Evolutionary conservation across 2,329 filamentous ascomycete genomes (phyloP).

Genomic region (Cladosporium sp.): DNA sequence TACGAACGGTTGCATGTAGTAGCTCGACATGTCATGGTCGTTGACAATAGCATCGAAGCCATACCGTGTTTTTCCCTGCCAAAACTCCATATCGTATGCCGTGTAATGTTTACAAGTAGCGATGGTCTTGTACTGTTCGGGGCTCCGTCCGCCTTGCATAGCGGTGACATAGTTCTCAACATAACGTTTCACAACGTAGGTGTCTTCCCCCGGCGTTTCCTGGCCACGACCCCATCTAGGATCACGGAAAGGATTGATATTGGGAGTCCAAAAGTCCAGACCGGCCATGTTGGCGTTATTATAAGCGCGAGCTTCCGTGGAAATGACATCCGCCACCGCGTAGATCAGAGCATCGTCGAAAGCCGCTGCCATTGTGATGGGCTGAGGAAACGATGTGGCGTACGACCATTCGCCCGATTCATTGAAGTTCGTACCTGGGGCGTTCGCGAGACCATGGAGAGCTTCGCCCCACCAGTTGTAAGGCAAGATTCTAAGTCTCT

Average conservation of each 20-base stretch:
- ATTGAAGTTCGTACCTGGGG: conserved; percentile 53
- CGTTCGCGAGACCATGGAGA: conserved; percentile 57
- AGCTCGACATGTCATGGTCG: conserved; percentile 4
- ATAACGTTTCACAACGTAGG: conserved; percentile 6
- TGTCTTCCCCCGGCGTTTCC: conserved; percentile 8
- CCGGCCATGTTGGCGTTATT: conserved; percentile 56
- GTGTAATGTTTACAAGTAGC: conserved; percentile 12
- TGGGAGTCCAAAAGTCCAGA: conserved; percentile 61
- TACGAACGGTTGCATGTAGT: conserved; percentile 12
- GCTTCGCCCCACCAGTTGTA: conserved; percentile 63
- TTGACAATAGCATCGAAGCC: conserved; percentile 9
- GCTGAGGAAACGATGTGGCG: conserved; percentile 63
- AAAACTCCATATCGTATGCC: conserved; percentile 5
- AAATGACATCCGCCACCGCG: conserved; percentile 52
- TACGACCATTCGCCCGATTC: conserved; percentile 50
- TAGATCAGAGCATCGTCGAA: conserved; percentile 61
- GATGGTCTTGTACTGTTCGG: conserved; percentile 9
- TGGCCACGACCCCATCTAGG: conserved; percentile 8
- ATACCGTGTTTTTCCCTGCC: conserved; percentile 1
- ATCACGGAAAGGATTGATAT: conserved; percentile 49
- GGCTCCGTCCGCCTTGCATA: neutral
- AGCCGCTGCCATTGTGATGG: conserved; percentile 58
- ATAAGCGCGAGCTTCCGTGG: conserved; percentile 62
- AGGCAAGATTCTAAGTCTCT: conserved; percentile 52
- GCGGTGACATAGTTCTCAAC: conserved; percentile 8